A percentile compares a stretch with the other conserved stretches of the same genome.
Conservation (phyloP, 192 early-diverging fungal genomes). For the Phycomyces blakesleeanus region DNA sequence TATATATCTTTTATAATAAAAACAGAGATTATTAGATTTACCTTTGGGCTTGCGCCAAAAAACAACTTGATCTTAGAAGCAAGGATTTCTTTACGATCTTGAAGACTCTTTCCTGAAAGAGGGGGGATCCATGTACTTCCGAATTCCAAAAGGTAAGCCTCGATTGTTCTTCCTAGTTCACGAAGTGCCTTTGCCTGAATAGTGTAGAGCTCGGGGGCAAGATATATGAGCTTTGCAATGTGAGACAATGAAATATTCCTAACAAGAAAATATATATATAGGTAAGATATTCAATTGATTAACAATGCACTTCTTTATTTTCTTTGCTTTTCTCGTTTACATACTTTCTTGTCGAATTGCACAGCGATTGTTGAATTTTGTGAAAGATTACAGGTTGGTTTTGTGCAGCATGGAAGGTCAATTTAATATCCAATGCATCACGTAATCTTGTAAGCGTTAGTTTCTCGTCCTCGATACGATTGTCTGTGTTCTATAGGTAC, state of each 20-base stretch:
- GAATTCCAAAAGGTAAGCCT: conserved; percentile 12
- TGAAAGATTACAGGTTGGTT: conserved; percentile 15
- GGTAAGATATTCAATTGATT: background rate
- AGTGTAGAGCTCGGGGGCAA: conserved; percentile 9
- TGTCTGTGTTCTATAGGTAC: conserved; percentile 7
- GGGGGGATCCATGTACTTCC: background rate
- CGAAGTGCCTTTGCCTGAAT: conserved; percentile 8
- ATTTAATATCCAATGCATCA: conserved; percentile 14
- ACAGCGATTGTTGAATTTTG: conserved; percentile 9
- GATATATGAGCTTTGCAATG: conserved; percentile 7
- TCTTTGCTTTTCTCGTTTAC: too few relatives aligned
- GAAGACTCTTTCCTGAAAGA: conserved; percentile 9
- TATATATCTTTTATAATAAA: background rate
- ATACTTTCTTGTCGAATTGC: conserved; percentile 8
- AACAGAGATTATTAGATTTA: background rate
- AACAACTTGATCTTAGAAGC: background rate
- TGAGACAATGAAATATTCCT: conserved; percentile 3
- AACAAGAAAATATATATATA: background rate
- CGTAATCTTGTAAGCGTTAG: conserved; percentile 4
- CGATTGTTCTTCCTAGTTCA: conserved; percentile 11
- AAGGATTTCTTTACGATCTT: conserved; percentile 8
- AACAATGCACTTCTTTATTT: too few relatives aligned
- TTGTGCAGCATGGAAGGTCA: conserved; percentile 9
- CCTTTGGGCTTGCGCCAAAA: conserved; percentile 8
- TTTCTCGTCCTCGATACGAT: conserved; percentile 15